Conservation (phyloP, 495 filamentous ascomycete genomes). For the Lasiosphaeriaceae sp. region DNA sequence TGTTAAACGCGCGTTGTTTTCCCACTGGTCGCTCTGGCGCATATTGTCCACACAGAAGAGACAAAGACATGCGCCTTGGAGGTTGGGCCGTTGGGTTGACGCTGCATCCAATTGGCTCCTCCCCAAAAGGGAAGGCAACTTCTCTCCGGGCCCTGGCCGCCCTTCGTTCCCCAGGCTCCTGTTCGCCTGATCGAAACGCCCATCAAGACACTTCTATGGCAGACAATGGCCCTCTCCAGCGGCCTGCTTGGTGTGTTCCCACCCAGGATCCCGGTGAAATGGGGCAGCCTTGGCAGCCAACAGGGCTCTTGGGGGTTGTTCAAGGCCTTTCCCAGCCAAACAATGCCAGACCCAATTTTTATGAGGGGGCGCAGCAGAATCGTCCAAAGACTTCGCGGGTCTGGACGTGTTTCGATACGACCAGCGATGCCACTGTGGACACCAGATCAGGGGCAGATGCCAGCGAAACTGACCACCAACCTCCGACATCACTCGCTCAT, state of each 20-base stretch:
- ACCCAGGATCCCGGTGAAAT: no score
- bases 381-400: not conserved
- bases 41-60: not conserved
- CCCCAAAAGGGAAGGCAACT: not conserved
- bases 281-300: not conserved
- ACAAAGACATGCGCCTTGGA: not conserved
- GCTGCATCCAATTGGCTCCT: not conserved
- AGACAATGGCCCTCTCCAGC: slow-evolving; percentile 4
- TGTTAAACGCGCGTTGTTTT: not conserved
- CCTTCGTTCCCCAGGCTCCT: not conserved
- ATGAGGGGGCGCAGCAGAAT: not conserved
- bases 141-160: not conserved
- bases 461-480: not conserved
- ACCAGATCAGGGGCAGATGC: not conserved
- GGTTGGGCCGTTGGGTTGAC: not conserved
- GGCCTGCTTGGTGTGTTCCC: not conserved
- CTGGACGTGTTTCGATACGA: not conserved
- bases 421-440: not conserved
- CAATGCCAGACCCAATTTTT: not conserved
- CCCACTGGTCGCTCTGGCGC: not conserved
- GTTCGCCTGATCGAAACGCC: slow-evolving; percentile 8
- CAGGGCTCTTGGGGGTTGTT: not conserved
- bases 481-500: not conserved
- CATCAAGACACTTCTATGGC: slow-evolving; percentile 7
- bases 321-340: not conserved